Conservation (phyloP, 441 rosid species). For the Mallotus repandus region DNA sequence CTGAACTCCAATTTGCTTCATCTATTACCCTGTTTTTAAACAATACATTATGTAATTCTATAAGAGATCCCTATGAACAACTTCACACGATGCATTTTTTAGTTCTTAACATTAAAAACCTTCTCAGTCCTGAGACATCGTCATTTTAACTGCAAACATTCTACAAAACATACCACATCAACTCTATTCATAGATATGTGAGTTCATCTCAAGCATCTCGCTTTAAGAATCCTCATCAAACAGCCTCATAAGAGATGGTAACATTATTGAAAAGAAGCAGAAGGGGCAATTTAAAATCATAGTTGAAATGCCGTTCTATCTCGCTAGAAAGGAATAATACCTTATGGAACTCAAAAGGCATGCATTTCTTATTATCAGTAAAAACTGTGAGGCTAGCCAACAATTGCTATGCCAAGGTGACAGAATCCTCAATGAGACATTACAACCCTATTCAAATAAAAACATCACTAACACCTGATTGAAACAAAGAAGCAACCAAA, state of each 20-base stretch:
- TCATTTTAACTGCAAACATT: neutral
- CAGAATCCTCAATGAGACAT: conserved; percentile 24
- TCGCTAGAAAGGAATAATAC: conserved; percentile 3
- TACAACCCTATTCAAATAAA: conserved; percentile 25
- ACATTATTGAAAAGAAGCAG: conserved; percentile 10
- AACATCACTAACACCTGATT: conserved; percentile 27
- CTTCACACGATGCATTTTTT: neutral
- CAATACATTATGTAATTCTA: neutral
- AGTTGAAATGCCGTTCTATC: conserved; percentile 4
- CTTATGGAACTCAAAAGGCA: conserved; percentile 33
- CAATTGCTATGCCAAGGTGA: conserved; percentile 43
- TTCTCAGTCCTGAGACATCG: neutral
- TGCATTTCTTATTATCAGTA: conserved; percentile 56
- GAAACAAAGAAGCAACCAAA: conserved; percentile 25
- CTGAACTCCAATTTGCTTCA: neutral
- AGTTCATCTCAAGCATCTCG: conserved; percentile 9
- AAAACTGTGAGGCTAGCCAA: conserved; percentile 33
- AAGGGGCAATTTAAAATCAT: neutral
- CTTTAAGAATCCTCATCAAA: neutral
- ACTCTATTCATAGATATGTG: neutral
- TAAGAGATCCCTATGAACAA: neutral
- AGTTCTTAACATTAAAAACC: neutral
- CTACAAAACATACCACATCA: neutral
- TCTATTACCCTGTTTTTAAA: neutral
- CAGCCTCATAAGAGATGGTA: neutral